Evolutionary conservation across 768 basidiomycete species (phyloP), one percentile per base, ranked within the genome.

Genomic region (Kwoniella shandongensis): DNA sequence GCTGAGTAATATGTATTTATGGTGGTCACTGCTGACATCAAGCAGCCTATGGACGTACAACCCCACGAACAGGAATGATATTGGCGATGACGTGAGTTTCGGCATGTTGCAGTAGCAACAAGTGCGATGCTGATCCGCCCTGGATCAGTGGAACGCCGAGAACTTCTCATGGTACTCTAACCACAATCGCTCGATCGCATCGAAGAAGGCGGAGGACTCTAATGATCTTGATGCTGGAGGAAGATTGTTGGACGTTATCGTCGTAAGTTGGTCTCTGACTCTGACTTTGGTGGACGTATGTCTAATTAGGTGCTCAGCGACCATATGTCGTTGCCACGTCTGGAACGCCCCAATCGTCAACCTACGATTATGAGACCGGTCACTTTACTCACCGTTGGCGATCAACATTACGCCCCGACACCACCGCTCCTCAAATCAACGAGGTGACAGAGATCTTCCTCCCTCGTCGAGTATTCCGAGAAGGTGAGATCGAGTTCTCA

Each of bases 141-240:
- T 27, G n/a, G 6, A 1, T 17, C 26, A 85, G 72, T 96, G 93
- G 93, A 94, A 93, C 66, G 90, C 88, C 51, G 93, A 99, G 77
- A 96, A 93, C 78, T 97, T 99, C 73, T 91, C 90, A 1, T 96
- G 90, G 89, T 97, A 91, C 81, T 47, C 86, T 83, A 60, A 71
- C 26, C 46, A 67, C 7, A 62, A 64, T 32, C 60, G 67, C 12
- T 60, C 65, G 10, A 44, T 55, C 6, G 58, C 47, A 12, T 1
- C 58, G 35, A 56, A 51, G 51, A 20, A 60, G 39, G n/a, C 66
- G 17, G 51, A 54, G 36, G 10, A 62, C 38, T 25, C 55, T 40
- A 30, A 49, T 49, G 83, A 85, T 4, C 81, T 92, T 29, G 91
- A 98, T 73, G 85, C 86, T 42, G 92, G 93, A 2, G 88, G 80